Percentiles rank a stretch among this genome's conserved stretches.
Conservation (phyloP, 768 basidiomycete species). For the Sarcodon aspratus region DNA sequence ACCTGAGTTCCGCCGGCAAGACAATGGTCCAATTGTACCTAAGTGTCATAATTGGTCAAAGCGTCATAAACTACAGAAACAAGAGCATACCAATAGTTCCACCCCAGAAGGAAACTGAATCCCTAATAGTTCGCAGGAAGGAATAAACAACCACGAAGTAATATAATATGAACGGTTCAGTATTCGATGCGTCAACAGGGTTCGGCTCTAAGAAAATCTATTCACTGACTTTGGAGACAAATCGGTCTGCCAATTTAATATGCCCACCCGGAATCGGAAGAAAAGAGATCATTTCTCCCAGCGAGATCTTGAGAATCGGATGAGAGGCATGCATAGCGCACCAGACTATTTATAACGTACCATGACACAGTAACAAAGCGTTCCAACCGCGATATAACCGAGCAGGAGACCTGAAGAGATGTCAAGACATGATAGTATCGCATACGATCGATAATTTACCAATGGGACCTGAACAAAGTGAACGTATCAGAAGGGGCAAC, state of each 20-base stretch:
- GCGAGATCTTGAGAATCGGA: conserved; percentile 33
- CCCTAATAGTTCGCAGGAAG: too few species aligned
- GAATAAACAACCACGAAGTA: too few species aligned
- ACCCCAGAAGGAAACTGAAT: conserved; percentile 24
- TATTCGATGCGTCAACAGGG: conserved; percentile 4
- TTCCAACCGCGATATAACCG: conserved; percentile 55
- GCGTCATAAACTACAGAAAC: not conserved
- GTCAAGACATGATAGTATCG: not conserved
- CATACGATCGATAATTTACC: not conserved
- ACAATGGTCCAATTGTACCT: conserved; percentile 24
- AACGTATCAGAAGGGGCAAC: too few species aligned
- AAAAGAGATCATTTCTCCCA: conserved; percentile 70
- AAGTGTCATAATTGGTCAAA: not conserved
- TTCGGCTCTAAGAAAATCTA: conserved; percentile 7
- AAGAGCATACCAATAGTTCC: conserved; percentile 39
- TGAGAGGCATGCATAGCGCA: not conserved
- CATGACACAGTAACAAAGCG: conserved; percentile 67
- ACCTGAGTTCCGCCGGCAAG: conserved; percentile 29
- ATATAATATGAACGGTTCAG: conserved; percentile 16
- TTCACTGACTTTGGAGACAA: conserved; percentile 62
- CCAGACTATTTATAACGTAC: conserved; percentile 18
- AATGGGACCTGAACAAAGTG: not conserved
- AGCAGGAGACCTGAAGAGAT: conserved; percentile 65
- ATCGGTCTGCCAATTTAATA: conserved; percentile 73
- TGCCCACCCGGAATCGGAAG: conserved; percentile 74